Evolutionary conservation across 202 grass and related monocot species (phyloP).

Genomic region (Hordeum pubiflorum): DNA sequence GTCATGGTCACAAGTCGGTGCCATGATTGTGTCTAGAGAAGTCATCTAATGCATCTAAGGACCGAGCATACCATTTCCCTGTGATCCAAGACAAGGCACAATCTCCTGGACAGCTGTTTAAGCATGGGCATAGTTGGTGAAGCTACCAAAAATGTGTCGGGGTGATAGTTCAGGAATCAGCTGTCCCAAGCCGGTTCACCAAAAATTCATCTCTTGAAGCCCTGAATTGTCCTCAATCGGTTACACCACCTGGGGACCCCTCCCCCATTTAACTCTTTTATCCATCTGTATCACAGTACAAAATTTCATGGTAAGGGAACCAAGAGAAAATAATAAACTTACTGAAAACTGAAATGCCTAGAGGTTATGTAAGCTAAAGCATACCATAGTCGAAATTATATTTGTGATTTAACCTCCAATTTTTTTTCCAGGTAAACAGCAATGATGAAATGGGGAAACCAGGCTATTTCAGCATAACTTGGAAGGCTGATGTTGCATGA

Average conservation of each 20-base stretch:
- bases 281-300: neutral
- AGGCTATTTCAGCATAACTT: neutral
- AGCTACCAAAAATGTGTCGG: constrained; percentile 17
- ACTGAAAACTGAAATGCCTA: neutral
- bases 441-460: constrained; percentile 8
- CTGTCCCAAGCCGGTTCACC: neutral
- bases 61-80: constrained; percentile 1
- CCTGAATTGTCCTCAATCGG: neutral
- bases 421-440: constrained; percentile 24
- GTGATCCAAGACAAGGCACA: constrained; percentile 11
- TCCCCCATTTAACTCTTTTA: neutral
- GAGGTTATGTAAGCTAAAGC: neutral
- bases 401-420: constrained; percentile 11
- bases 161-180: neutral
- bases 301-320: neutral
- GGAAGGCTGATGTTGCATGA: constrained; percentile 8
- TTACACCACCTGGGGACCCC: neutral
- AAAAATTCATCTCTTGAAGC: neutral
- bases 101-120: constrained; percentile 14
- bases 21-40: constrained; percentile 21
- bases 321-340: neutral
- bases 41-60: constrained; percentile 18
- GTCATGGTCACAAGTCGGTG: neutral
- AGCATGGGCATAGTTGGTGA: constrained; percentile 10
- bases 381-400: neutral